Conservation (phyloP, 2,329 filamentous ascomycete species). For the Microdochium paspali region DNA sequence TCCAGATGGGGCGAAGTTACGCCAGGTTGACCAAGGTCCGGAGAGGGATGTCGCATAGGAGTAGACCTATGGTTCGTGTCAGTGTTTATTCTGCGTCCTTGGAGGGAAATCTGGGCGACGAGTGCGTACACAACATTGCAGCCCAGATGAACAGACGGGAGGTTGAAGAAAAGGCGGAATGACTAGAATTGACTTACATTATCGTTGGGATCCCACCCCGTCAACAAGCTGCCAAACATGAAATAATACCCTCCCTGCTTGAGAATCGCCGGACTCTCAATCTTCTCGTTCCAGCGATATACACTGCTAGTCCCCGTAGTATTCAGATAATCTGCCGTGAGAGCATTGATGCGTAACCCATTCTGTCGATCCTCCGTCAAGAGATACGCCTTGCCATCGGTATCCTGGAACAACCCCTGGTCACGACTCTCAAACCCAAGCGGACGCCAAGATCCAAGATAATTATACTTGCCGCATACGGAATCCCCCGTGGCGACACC, state of each 20-base stretch:
- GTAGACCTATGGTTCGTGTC: slow-evolving; percentile 30
- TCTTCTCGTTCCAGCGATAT: slow-evolving; percentile 42
- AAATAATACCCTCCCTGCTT: slow-evolving; percentile 53
- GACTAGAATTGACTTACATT: slow-evolving; percentile 31
- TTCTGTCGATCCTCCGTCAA: slow-evolving; percentile 51
- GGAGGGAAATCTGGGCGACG: too few relatives aligned
- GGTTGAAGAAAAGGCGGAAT: too few relatives aligned
- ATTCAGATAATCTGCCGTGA: slow-evolving; percentile 47
- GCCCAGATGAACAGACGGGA: too few relatives aligned
- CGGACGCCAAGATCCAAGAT: slow-evolving; percentile 29
- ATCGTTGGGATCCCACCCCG: slow-evolving; percentile 53
- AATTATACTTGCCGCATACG: slow-evolving; percentile 50
- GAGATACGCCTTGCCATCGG: slow-evolving; percentile 50
- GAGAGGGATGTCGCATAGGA: slow-evolving; percentile 45
- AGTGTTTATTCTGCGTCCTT: too few relatives aligned
- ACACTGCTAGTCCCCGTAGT: slow-evolving; percentile 30
- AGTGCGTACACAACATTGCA: background rate
- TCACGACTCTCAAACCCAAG: slow-evolving; percentile 44
- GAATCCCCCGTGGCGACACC: slow-evolving; percentile 50
- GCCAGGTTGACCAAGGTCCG: slow-evolving; percentile 53
- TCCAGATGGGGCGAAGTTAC: slow-evolving; percentile 45
- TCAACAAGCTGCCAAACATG: slow-evolving; percentile 52
- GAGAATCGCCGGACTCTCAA: slow-evolving; percentile 54
- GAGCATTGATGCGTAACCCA: slow-evolving; percentile 46
- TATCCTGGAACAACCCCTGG: slow-evolving; percentile 52